phyloP scores from a whole-genome alignment of 306 rosid species.

The Ormosia emarginata region DNA sequence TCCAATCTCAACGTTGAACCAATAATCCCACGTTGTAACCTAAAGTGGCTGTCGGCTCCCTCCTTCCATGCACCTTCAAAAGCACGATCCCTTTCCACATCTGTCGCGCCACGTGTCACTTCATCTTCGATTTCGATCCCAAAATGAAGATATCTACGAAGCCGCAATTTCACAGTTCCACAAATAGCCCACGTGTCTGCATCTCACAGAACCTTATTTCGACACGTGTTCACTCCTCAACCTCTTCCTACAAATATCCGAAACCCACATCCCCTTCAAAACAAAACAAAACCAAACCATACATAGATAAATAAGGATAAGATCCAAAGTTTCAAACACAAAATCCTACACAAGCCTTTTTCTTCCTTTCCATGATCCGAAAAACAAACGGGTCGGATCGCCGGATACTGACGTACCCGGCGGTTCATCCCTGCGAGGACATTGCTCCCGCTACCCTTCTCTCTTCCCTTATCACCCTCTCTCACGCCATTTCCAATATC shows the following conservation, averaged over 20 bases:
- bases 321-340: constrained; percentile 2
- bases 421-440: constrained; percentile 54
- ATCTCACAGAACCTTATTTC: neutral
- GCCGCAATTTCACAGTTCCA: constrained; percentile 7
- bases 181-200: no score
- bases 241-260: constrained; percentile 12
- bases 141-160: constrained; percentile 6
- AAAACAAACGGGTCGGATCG: constrained; percentile 44
- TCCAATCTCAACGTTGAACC: neutral
- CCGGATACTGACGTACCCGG: constrained; percentile 69
- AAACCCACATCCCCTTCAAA: neutral
- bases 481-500: constrained; percentile 34
- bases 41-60: constrained; percentile 39
- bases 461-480: constrained; percentile 40
- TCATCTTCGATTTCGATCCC: neutral
- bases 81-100: constrained; percentile 27
- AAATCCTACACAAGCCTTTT: constrained; percentile 15
- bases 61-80: constrained; percentile 29
- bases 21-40: constrained; percentile 35
- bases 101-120: constrained; percentile 40
- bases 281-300: neutral
- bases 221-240: constrained; percentile 50
- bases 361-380: constrained; percentile 41
- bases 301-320: neutral
- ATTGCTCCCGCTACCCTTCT: constrained; percentile 46